Evolutionary conservation across 108 stramenopile species (phyloP).

Genomic region (Stephanodiscus minutulus): DNA sequence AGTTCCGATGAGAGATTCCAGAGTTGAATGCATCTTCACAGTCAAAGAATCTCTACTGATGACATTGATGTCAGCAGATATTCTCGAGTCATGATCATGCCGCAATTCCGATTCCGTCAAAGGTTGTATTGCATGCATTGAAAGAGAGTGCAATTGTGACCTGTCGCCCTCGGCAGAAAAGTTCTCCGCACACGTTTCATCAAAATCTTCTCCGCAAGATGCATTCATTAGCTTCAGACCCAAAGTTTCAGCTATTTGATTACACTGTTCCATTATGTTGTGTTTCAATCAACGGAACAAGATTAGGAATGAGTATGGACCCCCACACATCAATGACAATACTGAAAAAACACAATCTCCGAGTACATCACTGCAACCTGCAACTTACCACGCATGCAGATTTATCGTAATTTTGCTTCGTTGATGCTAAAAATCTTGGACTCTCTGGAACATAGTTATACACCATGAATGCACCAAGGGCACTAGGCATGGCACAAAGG

Average conservation of each 20-base stretch:
- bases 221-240: conserved; percentile 17
- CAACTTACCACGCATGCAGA: conserved; percentile 36
- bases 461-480: conserved; percentile 61
- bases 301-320: no score
- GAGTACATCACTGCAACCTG: no score
- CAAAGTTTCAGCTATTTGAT: conserved; percentile 55
- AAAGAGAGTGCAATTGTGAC: background rate
- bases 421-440: conserved; percentile 67
- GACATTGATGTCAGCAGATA: background rate
- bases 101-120: conserved; percentile 51
- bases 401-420: conserved; percentile 43
- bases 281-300: no score
- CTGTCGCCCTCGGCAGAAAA: background rate
- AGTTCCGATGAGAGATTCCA: conserved; percentile 27
- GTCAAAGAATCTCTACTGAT: conserved; percentile 4
- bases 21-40: background rate
- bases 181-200: background rate
- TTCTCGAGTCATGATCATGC: conserved; percentile 28
- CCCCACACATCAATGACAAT: no score
- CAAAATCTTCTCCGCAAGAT: conserved; percentile 2
- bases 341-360: no score
- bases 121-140: conserved; percentile 9
- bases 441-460: conserved; percentile 67
- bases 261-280: conserved; percentile 18
- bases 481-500: conserved; percentile 70